Evolutionary conservation across 768 basidiomycete species (phyloP), one percentile per base, ranked within the genome.

Genomic region (Lyophyllum shimeji): DNA sequence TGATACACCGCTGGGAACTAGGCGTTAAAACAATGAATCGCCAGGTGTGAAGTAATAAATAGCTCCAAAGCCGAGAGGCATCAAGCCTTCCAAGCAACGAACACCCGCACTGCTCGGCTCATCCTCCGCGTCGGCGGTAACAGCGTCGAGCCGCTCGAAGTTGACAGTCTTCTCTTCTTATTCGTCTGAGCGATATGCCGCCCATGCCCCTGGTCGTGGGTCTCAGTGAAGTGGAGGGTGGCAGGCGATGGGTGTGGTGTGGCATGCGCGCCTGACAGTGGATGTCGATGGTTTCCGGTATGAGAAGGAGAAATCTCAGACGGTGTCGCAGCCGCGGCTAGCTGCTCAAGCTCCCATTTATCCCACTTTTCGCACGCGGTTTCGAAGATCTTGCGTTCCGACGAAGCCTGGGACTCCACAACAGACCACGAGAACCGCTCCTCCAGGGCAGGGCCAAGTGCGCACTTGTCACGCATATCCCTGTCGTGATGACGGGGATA

Each of bases 381-480:
- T 56, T 84, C 79, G 67, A 84, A 88, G 15, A 71, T 69, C 60
- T 82, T 80, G 46, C 84, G 82, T 52, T 83, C 82, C 27, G 71
- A 66, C 9, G 82, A 75, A 8, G 74, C 70, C 23, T 74, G 65
- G 0, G 74, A 69, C 12, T 74, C 63, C 15, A 76, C 70, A 9
- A 73, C 64, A 25, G 66, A 60, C 82, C 86, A 85, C 43, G 71
- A 69, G 57, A 85, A 81, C 3, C 77, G 73, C 24, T 81, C 76
- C 49, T 77, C 67, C 8, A 85, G 68, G 3, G 75, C 72, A 53
- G 67, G 63, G 29, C 75, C 74, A 6, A 85, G 65, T 7, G 73
- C 73, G 60, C 82, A 82, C 61, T 79, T 77, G 58, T 86, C 82
- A 59, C 78, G 74, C 86, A 88, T 88, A 65, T 87, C 87, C 65